Base-by-base conservation (phyloP, 2,329 filamentous ascomycete species). In the Pestalotiopsis sp. region DNA sequence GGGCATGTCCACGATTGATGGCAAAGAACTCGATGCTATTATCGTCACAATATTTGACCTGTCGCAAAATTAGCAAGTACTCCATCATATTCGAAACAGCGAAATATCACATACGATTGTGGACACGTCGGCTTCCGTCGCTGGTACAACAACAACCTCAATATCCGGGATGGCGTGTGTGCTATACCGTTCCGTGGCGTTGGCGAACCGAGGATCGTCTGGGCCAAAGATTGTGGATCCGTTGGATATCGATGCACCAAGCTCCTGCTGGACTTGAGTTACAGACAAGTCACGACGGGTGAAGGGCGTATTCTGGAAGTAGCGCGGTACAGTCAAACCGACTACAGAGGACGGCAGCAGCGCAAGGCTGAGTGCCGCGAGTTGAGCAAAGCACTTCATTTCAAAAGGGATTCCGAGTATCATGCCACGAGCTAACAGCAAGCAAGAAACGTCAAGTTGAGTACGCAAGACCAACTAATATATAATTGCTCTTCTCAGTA, bases 21-120 rank as follows among this genome's bases (percentile, higher is more conserved):
- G 67, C 72, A 1, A 75, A 59, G 52, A 75, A 75, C 9, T 3
- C 71, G 65, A 76, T 71, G 11, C 71, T 73, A 36, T 75, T 74
- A 2, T 70, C 67, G 23, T 74, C 73, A 61, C 70, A 73, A 31
- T 72, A 76, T 27, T 71, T 67, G 61, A 76, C 71, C 74, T 76
- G 25, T 61, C 14, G 20, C 61, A 23, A 4, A 20, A 23, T 36
- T 25, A 27, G 57, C 6, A 13, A 17, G 13, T 38, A 27, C n/a
- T 13, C 3, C 25, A 17, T n/a, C 13, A 9, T 36, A 14, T 27
- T 17, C 11, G 14, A 61, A 12, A 23, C 3, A 3, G 39, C 12
- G 5, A 36, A 14, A 56, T 27, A 41, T 4, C 23, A 52, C 65
- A 27, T 67, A 72, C 71, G 52, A 70, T 66, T 20, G 39, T 70